Evolutionary conservation across 768 basidiomycete species (phyloP), one percentile per base, ranked within the genome.

Genomic region (Coprinopsis strossmayeri): DNA sequence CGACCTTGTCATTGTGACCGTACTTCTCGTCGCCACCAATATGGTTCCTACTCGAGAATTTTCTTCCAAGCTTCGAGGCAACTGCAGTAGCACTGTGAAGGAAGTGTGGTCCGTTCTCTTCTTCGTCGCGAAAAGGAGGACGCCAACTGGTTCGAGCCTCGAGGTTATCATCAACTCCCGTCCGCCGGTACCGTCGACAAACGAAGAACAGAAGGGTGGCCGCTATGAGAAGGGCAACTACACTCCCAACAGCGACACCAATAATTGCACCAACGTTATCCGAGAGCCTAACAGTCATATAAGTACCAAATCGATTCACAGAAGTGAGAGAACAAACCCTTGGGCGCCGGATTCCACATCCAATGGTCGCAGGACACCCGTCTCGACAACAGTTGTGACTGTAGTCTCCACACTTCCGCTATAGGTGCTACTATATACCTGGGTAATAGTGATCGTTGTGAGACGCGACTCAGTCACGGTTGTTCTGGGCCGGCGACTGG

Each of bases 181-280:
- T 21, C 10, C 47, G 21, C 1, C 39, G 37, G 39, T 48, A 32
- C 15, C 28, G 13, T 20, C 47, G 37, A 32, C 37, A 40, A 13
- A 26, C 26, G 25, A 48, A 48, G 38, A 40, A 48, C 12, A 48
- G 10, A 20, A 27, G 27, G 2, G 41, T 2, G 28, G 28, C 28
- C 5, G 4, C 21, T 10, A 40, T 7, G 18, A 48, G 1, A 13
- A 48, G 18, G 15, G 23, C 37, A 17, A 28, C 4, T 5, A n/a
- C n/a, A 23, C 25, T 15, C 10, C 47, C 47, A 20, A 41, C 15
- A 5, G 47, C 41, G 11, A 41, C 38, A 10, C 47, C 47, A 17
- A 48, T 30, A 15, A 48, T 48, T 21, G 47, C 39, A 10, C 47
- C 39, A 3, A 30, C 26, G 39, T 41, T 48, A 24, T 41, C 20